phyloP scores from a whole-genome alignment of 2,329 filamentous ascomycete species.

The Xylaria digitata region DNA sequence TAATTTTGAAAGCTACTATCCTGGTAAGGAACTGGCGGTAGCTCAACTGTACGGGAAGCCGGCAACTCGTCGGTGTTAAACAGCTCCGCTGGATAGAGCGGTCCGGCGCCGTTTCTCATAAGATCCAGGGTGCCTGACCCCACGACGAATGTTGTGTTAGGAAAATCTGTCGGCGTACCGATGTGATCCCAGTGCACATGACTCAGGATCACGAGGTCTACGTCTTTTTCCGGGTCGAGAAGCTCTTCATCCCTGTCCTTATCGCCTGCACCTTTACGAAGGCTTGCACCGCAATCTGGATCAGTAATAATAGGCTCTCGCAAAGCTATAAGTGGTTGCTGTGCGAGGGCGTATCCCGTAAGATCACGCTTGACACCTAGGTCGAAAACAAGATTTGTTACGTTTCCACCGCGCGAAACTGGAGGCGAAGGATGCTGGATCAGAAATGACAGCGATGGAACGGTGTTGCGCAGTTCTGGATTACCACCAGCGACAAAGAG shows the following conservation, averaged over 20 bases:
- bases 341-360: conserved; percentile 55
- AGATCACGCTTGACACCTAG: conserved; percentile 62
- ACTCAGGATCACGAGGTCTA: conserved; percentile 56
- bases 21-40: conserved; percentile 50
- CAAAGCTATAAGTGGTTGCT: conserved; percentile 58
- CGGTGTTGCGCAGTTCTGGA: conserved; percentile 57
- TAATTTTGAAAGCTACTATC: conserved; percentile 21
- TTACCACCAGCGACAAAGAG: conserved; percentile 59
- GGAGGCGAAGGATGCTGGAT: conserved; percentile 57
- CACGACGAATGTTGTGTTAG: conserved; percentile 60
- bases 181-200: conserved; percentile 70
- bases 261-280: conserved; percentile 45
- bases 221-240: conserved; percentile 33
- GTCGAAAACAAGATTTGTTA: conserved; percentile 61
- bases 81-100: conserved; percentile 46
- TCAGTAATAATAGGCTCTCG: conserved; percentile 58
- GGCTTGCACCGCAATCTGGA: conserved; percentile 57
- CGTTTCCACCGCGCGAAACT: conserved; percentile 41
- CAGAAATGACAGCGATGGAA: conserved; percentile 65
- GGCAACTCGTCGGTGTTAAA: conserved; percentile 50
- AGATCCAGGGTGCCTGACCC: conserved; percentile 60
- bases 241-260: background rate
- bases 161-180: conserved; percentile 65
- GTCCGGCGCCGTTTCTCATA: conserved; percentile 50
- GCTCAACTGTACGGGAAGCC: conserved; percentile 53